A percentile compares a stretch with the other conserved stretches of the same genome.
Evolutionary conservation across 176 grass and related monocot species (phyloP).

Genomic region (Carex parvula): DNA sequence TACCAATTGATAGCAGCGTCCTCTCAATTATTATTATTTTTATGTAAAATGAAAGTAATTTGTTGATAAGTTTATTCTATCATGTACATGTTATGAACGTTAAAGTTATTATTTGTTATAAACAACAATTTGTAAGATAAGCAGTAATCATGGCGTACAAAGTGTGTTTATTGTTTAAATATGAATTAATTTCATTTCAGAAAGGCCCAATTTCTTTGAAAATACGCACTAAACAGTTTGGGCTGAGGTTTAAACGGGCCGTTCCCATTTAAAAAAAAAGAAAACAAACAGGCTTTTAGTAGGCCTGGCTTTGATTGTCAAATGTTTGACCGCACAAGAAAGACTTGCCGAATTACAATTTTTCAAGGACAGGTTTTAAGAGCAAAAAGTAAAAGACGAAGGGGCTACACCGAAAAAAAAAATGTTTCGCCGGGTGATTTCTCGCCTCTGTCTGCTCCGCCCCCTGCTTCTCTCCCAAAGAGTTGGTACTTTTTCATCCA

Average conservation of each 20-base stretch:
- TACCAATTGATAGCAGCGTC: too few relatives aligned
- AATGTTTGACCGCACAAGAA: background rate
- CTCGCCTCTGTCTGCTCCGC: conserved; percentile 11
- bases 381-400: background rate
- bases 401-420: background rate
- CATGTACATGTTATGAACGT: background rate
- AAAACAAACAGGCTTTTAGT: background rate
- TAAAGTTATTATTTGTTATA: background rate
- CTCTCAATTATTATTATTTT: background rate
- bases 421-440: conserved; percentile 23
- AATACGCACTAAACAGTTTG: background rate
- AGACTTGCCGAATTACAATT: too few relatives aligned
- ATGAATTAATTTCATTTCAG: background rate
- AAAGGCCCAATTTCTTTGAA: background rate
- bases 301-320: background rate
- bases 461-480: conserved; percentile 9
- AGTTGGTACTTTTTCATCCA: background rate
- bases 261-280: background rate
- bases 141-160: background rate
- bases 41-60: background rate
- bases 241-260: background rate
- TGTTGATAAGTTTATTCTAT: background rate
- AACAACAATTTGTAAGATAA: background rate
- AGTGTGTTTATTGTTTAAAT: background rate
- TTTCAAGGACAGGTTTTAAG: too few relatives aligned